phyloP scores from a whole-genome alignment of 1,139 yeast genomes.

The Pichia sp. region DNA sequence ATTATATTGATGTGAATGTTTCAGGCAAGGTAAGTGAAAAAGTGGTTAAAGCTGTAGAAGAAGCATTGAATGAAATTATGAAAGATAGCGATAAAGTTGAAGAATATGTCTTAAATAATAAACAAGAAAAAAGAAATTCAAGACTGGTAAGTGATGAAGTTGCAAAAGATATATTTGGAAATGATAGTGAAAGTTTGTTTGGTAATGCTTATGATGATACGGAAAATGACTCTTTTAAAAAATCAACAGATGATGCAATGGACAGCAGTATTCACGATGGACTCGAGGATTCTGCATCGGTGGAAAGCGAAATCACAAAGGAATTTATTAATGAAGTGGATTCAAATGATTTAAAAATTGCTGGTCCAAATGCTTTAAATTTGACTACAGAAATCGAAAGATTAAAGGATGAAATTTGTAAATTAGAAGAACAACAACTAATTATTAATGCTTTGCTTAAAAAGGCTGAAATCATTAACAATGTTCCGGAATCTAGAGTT shows the following conservation, averaged over 20 bases:
- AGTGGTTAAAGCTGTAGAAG: conserved; percentile 61
- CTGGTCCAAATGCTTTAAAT: conserved; percentile 66
- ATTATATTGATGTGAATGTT: conserved; percentile 20
- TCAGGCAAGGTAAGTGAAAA: conserved; percentile 34
- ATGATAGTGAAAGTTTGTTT: conserved; percentile 9
- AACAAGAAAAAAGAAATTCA: conserved; percentile 20
- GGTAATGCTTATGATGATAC: conserved; percentile 11
- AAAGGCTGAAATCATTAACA: conserved; percentile 81
- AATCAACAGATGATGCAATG: neutral
- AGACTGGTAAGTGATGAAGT: conserved; percentile 26
- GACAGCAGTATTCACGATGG: neutral
- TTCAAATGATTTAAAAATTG: conserved; percentile 31
- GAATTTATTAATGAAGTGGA: conserved; percentile 1
- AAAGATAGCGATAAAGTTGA: conserved; percentile 15
- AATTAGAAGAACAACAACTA: conserved; percentile 53
- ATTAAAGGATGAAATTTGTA: conserved; percentile 52
- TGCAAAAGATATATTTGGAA: conserved; percentile 38
- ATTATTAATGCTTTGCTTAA: conserved; percentile 60
- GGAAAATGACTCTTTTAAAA: conserved; percentile 2
- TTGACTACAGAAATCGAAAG: conserved; percentile 59
- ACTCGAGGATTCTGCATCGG: neutral
- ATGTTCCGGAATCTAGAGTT: conserved; percentile 60
- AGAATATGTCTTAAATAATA: neutral
- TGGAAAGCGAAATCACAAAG: neutral
- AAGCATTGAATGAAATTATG: conserved; percentile 63